These are phyloP conservation scores for Xylaria sp. DNA, from an alignment of 2,329 filamentous ascomycete species.

Conservation along the genomic window DNA sequence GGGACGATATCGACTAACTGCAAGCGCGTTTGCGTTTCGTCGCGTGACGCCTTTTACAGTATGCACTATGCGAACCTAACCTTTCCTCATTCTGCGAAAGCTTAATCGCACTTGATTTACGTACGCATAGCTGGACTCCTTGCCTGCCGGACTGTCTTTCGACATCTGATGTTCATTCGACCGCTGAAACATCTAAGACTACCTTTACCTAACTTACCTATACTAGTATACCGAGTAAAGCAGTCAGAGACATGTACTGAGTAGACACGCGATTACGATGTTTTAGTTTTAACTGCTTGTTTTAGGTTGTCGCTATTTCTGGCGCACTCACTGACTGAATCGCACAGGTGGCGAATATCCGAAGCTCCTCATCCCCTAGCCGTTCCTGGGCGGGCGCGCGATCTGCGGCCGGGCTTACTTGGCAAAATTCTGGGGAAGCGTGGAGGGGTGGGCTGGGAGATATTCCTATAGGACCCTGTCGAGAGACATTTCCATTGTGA, in stretches of 20 bases:
- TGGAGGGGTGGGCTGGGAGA: slow-evolving; percentile 17
- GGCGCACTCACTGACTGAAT: neutral
- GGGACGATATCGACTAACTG: slow-evolving; percentile 31
- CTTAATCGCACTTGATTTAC: slow-evolving; percentile 12
- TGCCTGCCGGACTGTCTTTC: neutral
- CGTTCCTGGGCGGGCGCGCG: neutral
- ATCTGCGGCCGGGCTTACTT: slow-evolving; percentile 21
- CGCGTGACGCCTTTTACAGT: slow-evolving; percentile 27
- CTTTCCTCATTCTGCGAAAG: slow-evolving; percentile 25
- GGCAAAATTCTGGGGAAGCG: slow-evolving; percentile 24
- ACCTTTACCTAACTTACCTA: neutral
- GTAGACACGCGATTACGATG: neutral
- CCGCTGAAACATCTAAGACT: slow-evolving; percentile 2
- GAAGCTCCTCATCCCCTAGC: neutral
- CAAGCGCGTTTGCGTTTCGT: slow-evolving; percentile 23
- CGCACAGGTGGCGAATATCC: slow-evolving; percentile 12
- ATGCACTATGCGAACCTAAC: slow-evolving; percentile 28
- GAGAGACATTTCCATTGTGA: neutral
- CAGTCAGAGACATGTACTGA: neutral
- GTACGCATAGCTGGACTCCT: neutral
- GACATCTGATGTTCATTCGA: slow-evolving; percentile 12
- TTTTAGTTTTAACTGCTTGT: neutral
- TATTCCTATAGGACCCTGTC: slow-evolving; percentile 11
- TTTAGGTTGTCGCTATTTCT: neutral
- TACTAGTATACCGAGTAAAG: neutral